Evolutionary conservation across 2,329 filamentous ascomycete species (phyloP).

Genomic region (Monosporascus sp.): DNA sequence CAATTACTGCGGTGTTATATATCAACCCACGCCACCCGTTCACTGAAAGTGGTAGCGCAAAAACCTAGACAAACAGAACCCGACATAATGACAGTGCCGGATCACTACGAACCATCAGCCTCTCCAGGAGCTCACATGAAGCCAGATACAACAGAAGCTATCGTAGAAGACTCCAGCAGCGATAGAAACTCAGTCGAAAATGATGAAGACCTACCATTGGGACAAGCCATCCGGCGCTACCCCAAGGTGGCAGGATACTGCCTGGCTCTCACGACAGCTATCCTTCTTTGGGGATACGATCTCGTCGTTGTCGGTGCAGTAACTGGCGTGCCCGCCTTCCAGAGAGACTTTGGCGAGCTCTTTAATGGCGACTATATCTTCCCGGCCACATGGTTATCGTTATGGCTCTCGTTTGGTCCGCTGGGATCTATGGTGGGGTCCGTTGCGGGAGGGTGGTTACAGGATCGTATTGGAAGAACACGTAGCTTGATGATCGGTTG

Average conservation of each 20-base stretch:
- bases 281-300: slow-evolving; percentile 7
- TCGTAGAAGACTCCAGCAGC: not conserved
- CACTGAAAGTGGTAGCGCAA: no score
- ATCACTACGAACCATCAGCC: not conserved
- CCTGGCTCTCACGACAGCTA: slow-evolving; percentile 3
- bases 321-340: slow-evolving; percentile 2
- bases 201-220: slow-evolving; percentile 1
- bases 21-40: not conserved
- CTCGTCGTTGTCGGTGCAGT: slow-evolving; percentile 6
- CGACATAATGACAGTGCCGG: not conserved
- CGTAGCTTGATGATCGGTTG: slow-evolving; percentile 30
- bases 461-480: slow-evolving; percentile 35
- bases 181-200: not conserved
- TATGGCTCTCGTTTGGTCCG: slow-evolving; percentile 37
- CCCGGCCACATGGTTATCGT: slow-evolving; percentile 37
- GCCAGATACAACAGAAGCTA: not conserved
- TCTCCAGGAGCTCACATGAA: not conserved
- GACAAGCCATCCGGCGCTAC: not conserved
- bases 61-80: not conserved
- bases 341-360: slow-evolving; percentile 28
- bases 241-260: slow-evolving; percentile 5
- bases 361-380: slow-evolving; percentile 29
- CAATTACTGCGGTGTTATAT: not conserved
- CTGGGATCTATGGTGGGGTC: slow-evolving; percentile 34
- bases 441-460: slow-evolving; percentile 31